These are phyloP conservation scores for Inga oerstediana DNA, from an alignment of 306 rosid genomes.

Conservation along the genomic window DNA sequence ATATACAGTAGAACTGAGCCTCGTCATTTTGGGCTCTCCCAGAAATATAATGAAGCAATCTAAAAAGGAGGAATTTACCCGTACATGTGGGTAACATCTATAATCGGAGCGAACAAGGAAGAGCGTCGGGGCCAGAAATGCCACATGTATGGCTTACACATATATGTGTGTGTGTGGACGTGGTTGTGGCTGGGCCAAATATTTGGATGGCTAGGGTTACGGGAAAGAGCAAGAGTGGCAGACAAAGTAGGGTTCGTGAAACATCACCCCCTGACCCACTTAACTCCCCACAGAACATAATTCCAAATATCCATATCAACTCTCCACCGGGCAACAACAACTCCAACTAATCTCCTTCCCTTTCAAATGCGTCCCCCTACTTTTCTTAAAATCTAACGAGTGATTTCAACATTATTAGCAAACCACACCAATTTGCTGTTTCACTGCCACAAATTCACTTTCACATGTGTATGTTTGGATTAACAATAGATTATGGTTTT, in stretches of 20 bases:
- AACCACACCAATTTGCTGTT: background rate
- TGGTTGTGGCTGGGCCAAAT: constrained; percentile 10
- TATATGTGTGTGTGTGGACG: background rate
- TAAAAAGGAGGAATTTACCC: background rate
- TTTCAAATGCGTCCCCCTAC: constrained; percentile 2
- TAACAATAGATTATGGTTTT: too few relatives aligned
- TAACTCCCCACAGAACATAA: too few relatives aligned
- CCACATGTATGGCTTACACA: background rate
- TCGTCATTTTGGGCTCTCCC: background rate
- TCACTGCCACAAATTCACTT: background rate
- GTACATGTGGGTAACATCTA: background rate
- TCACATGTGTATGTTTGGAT: too few relatives aligned
- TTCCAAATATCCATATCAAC: constrained; percentile 9
- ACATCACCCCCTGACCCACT: constrained; percentile 59
- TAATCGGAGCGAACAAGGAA: background rate
- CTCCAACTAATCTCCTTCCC: constrained; percentile 22
- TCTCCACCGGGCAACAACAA: constrained; percentile 7
- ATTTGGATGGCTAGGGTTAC: constrained; percentile 37
- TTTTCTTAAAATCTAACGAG: background rate
- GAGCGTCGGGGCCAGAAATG: background rate
- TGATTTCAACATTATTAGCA: background rate
- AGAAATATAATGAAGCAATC: background rate
- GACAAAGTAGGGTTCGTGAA: constrained; percentile 58
- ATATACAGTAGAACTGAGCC: background rate
- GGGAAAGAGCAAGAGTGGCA: constrained; percentile 48